phyloP scores from a whole-genome alignment of 2,329 filamentous ascomycete species.

The Magnaporthiopsis poae region DNA sequence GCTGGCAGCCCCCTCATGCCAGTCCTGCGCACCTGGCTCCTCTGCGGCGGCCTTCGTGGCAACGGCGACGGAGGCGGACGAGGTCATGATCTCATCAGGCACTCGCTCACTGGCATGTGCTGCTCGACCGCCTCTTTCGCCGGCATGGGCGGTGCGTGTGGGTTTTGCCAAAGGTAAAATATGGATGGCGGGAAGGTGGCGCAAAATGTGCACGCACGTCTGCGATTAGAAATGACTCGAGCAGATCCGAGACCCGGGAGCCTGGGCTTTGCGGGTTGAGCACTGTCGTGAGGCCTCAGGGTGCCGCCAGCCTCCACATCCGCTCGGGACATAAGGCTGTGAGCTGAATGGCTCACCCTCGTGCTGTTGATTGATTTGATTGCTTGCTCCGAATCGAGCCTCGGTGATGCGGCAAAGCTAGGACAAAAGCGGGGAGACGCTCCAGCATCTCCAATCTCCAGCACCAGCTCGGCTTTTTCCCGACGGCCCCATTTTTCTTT shows the following conservation, averaged over 20 bases:
- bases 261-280: background rate
- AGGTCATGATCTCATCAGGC: constrained; percentile 4
- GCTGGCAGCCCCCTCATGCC: constrained; percentile 9
- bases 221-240: background rate
- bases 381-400: background rate
- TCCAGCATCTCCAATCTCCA: background rate
- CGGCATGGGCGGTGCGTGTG: background rate
- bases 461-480: background rate
- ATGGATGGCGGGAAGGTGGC: no score
- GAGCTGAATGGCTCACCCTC: background rate
- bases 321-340: background rate
- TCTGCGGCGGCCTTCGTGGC: background rate
- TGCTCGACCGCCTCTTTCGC: background rate
- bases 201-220: no score
- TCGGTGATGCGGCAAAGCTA: background rate
- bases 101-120: background rate
- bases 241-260: no score
- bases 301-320: background rate
- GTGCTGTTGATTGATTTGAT: background rate
- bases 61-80: constrained; percentile 5
- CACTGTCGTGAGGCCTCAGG: background rate
- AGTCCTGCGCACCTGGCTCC: constrained; percentile 8
- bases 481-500: background rate
- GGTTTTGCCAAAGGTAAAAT: background rate
- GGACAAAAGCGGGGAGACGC: background rate